Evolutionary conservation across 1,284 basidiomycete genomes (phyloP), one percentile per base, ranked within the genome.

Genomic region (Papiliotrema laurentii): DNA sequence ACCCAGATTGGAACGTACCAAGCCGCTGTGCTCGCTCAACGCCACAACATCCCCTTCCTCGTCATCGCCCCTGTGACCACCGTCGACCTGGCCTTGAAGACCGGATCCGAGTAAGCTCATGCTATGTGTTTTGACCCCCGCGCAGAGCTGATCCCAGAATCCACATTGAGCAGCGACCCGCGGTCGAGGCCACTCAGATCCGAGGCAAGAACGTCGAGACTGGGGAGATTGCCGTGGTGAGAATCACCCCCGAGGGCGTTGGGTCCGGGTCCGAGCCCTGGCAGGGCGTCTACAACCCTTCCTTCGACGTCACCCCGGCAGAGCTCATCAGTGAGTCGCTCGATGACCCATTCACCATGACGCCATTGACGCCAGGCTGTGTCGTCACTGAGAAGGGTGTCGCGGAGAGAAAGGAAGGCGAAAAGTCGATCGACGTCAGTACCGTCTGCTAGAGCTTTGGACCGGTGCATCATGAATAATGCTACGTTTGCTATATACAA

Each of bases 221-320:
- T 1, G 63, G 64, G 43, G 60, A 66, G 34, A 55, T 75, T 47
- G 56, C 68, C 16, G 67, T 75, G 35, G 68, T 75, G 11, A 58
- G 70, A 34, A 71, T 74, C 46, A 69, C 75, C 7, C 73, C 73
- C 16, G 65, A 71, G 50, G 72, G 70, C 5, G 71, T 75, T 18
- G 72, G 72, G 48, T 60, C 58, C 57, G 71, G 55, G 28, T 55
- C 54, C 42, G 60, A 70, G 54, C 57, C 55, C 10, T 74, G 72
- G 68, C 72, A 75, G 54, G 60, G 59, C 47, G 81, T 92, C 9
- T 91, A 92, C 72, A 96, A 94, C 71, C 90, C 91, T 3, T 87
- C 86, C 54, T 96, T 94, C 69, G 91, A 94, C 66, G 89, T 96
- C 16, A 94, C 91, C 0, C 90, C 91, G 1, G 87, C 89, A 1